phyloP scores from a whole-genome alignment of 345 rosid species.

The Balakata baccata region DNA sequence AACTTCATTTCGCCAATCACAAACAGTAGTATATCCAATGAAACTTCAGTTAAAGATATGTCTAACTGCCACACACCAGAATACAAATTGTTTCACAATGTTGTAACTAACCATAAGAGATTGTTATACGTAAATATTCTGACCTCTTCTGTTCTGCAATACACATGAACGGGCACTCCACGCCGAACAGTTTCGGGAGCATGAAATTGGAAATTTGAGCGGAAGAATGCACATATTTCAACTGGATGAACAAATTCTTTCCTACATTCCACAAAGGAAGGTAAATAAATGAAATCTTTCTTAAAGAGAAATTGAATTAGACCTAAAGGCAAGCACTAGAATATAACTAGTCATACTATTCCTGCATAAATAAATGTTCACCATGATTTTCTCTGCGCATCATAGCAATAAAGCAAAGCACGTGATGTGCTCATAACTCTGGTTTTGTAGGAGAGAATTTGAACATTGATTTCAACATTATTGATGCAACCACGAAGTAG shows the following conservation, averaged over 20 bases:
- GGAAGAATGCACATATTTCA: constrained; percentile 62
- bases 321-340: constrained; percentile 17
- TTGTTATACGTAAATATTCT: background rate
- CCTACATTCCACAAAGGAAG: constrained; percentile 43
- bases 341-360: constrained; percentile 12
- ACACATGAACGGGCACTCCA: constrained; percentile 60
- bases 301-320: constrained; percentile 7
- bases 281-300: constrained; percentile 15
- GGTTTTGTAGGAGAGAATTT: constrained; percentile 55
- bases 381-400: constrained; percentile 72
- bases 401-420: constrained; percentile 52
- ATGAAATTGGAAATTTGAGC: constrained; percentile 45
- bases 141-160: constrained; percentile 79
- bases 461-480: constrained; percentile 48
- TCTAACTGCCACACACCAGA: constrained; percentile 54
- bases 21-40: constrained; percentile 80
- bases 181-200: constrained; percentile 28
- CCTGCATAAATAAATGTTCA: constrained; percentile 29
- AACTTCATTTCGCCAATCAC: constrained; percentile 65
- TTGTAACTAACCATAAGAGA: constrained; percentile 4
- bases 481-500: constrained; percentile 59
- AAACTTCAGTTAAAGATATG: constrained; percentile 64
- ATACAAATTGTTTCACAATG: constrained; percentile 19
- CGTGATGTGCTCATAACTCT: constrained; percentile 59
- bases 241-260: constrained; percentile 65